Evolutionary conservation across 1,284 basidiomycete genomes (phyloP).

Genomic region (Malassezia psittaci): DNA sequence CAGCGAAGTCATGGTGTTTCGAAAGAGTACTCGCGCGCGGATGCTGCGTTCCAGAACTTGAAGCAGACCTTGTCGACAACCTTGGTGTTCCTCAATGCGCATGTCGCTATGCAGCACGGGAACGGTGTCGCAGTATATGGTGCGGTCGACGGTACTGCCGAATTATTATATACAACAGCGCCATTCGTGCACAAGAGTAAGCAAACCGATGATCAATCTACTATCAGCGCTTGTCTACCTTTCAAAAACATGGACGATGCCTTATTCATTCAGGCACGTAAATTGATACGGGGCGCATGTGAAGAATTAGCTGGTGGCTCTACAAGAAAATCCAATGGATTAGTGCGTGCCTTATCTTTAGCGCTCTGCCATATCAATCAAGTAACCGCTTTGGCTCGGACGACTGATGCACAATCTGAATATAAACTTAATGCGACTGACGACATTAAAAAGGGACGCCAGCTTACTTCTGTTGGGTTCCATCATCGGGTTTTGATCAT

Average conservation of each 20-base stretch:
- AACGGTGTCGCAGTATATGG: conserved; percentile 86
- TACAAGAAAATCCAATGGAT: not conserved
- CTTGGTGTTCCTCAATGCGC: conserved; percentile 81
- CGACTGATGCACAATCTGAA: not conserved
- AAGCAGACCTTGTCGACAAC: conserved; percentile 51
- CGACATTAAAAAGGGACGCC: not conserved
- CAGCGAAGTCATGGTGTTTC: not conserved
- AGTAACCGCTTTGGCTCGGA: not conserved
- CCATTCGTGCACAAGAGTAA: conserved; percentile 14
- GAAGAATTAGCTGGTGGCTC: not conserved
- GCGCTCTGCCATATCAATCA: conserved; percentile 17
- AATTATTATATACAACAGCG: conserved; percentile 17
- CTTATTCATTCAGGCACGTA: conserved; percentile 26
- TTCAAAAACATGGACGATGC: conserved; percentile 36
- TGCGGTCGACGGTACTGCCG: conserved; percentile 52
- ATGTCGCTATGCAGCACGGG: conserved; percentile 78
- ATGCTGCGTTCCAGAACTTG: conserved; percentile 16
- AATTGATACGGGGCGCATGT: conserved; percentile 1
- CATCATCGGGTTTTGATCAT: conserved; percentile 67
- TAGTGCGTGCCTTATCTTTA: conserved; percentile 12
- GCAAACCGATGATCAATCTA: not conserved
- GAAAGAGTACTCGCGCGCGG: conserved; percentile 11
- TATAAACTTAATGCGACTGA: not conserved
- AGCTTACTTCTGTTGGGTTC: not conserved
- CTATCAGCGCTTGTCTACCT: conserved; percentile 5